phyloP scores from a whole-genome alignment of 2,329 filamentous ascomycete genomes.

The Akanthomyces lecanii region DNA sequence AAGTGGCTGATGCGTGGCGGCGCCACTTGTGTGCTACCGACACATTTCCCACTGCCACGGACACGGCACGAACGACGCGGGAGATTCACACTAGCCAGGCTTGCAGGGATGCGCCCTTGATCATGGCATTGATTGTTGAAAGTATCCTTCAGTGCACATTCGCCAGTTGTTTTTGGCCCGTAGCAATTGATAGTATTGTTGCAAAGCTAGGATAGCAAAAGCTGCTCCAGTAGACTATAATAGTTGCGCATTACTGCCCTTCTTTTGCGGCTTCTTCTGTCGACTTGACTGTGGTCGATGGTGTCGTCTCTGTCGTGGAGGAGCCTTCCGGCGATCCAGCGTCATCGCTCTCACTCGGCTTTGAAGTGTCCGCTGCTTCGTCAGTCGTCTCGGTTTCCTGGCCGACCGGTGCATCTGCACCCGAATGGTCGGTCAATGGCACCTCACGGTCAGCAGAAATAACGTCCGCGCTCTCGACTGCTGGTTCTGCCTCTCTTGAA shows the following conservation, averaged over 20 bases:
- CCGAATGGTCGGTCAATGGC: neutral
- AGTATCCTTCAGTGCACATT: neutral
- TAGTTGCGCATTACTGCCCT: neutral
- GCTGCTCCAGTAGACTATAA: neutral
- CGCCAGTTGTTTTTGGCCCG: neutral
- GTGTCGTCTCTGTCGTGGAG: neutral
- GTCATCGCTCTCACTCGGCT: neutral
- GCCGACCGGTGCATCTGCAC: neutral
- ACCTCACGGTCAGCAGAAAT: neutral
- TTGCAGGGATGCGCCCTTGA: neutral
- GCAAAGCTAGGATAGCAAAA: neutral
- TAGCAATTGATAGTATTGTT: neutral
- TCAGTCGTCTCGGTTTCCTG: neutral
- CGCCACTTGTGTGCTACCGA: neutral
- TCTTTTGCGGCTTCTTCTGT: neutral
- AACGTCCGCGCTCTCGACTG: neutral
- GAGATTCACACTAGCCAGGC: neutral
- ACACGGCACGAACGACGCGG: neutral
- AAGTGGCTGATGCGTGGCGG: neutral
- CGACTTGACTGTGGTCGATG: neutral
- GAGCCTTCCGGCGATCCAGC: neutral
- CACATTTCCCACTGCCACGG: neutral
- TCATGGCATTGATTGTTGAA: neutral
- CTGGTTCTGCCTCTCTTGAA: neutral
- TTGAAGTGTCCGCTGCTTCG: neutral